Percentiles rank a stretch among this genome's conserved stretches.
Evolutionary conservation across 1,139 yeast genomes (phyloP).

Genomic region (Geotrichum fermentans): DNA sequence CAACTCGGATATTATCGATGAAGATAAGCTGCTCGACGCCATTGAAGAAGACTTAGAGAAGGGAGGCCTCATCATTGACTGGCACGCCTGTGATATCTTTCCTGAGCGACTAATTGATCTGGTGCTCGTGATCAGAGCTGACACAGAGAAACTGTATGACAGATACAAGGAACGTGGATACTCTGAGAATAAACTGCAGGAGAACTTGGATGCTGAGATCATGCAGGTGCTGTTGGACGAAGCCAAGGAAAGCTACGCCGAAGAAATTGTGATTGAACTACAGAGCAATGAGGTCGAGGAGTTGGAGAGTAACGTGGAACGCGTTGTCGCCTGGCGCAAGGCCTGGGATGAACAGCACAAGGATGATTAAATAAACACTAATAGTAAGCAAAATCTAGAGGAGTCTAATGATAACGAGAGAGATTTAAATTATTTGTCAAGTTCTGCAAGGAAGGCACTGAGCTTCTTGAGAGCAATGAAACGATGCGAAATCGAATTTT

Average conservation of each 20-base stretch:
- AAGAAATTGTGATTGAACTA: constrained; percentile 76
- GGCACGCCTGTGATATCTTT: constrained; percentile 96
- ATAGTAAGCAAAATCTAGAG: neutral
- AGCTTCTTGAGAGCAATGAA: constrained; percentile 74
- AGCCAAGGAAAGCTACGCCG: constrained; percentile 75
- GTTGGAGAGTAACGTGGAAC: constrained; percentile 71
- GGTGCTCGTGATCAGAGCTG: constrained; percentile 81
- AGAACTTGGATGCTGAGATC: constrained; percentile 92
- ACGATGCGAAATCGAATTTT: constrained; percentile 83
- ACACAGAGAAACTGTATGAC: constrained; percentile 66
- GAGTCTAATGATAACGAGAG: too few species aligned
- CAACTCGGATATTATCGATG: constrained; percentile 86
- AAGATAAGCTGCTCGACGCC: constrained; percentile 76
- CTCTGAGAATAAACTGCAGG: constrained; percentile 74
- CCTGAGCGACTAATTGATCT: constrained; percentile 90
- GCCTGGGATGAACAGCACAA: constrained; percentile 49
- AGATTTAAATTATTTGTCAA: neutral
- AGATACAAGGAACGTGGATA: constrained; percentile 66
- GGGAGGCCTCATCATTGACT: constrained; percentile 87
- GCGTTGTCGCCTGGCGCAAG: constrained; percentile 68
- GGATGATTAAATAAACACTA: neutral
- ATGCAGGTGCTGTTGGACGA: constrained; percentile 90
- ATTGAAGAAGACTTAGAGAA: constrained; percentile 70
- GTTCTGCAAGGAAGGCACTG: constrained; percentile 47
- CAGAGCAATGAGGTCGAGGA: constrained; percentile 67